These are phyloP conservation scores for Gnaphalium uliginosum DNA, from an alignment of 129 eudicot species.

Conservation along the genomic window DNA sequence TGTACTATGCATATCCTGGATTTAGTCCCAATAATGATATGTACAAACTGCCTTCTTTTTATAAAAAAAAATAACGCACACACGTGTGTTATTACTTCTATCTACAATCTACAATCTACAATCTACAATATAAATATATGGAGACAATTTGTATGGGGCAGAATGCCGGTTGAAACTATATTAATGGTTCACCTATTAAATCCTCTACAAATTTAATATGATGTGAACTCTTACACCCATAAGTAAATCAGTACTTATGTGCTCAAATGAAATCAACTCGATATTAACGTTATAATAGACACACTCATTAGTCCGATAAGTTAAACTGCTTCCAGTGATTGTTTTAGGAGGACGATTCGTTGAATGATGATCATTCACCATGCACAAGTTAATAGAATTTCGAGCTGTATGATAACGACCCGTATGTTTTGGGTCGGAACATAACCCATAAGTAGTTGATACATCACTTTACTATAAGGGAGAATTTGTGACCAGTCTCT, in stretches of 20 bases:
- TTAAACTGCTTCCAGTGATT: background rate
- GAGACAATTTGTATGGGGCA: slow-evolving; percentile 34
- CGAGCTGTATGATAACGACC: background rate
- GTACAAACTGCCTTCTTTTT: slow-evolving; percentile 1
- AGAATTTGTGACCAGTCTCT: background rate
- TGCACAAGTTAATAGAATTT: background rate
- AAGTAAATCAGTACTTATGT: background rate
- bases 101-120: no score
- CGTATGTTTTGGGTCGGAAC: background rate
- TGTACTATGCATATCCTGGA: slow-evolving; percentile 20
- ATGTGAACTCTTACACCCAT: background rate
- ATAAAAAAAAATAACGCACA: background rate
- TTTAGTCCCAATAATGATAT: slow-evolving; percentile 25
- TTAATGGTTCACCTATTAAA: slow-evolving; percentile 33
- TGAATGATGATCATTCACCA: background rate
- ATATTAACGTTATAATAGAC: background rate
- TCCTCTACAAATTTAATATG: slow-evolving; percentile 36
- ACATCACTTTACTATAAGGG: background rate
- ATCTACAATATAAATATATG: no score
- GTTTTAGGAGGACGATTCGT: background rate
- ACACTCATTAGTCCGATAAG: background rate
- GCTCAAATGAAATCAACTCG: background rate
- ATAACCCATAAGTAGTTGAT: background rate
- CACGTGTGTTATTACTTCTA: slow-evolving; percentile 11
- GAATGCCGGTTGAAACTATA: slow-evolving; percentile 39